A percentile compares a stretch with the other conserved stretches of the same genome.
phyloP scores from a whole-genome alignment of 805 yeast genomes.

The Saturnispora serradocipensis region DNA sequence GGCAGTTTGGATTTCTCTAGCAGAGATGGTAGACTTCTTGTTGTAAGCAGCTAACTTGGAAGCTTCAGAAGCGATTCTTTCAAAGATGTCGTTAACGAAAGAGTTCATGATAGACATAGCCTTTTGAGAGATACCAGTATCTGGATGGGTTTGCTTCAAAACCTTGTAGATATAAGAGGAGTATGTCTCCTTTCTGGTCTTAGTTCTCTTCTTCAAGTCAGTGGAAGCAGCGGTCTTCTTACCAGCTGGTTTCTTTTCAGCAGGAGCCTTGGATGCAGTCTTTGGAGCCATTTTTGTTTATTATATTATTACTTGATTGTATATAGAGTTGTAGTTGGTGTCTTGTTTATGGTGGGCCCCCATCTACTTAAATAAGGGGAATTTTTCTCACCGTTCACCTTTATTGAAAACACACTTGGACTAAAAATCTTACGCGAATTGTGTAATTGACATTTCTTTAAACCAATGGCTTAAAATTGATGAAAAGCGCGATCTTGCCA shows the following conservation, averaged over 20 bases:
- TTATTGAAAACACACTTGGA: not conserved
- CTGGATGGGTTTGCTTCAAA: conserved; percentile 98
- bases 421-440: not conserved
- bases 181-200: conserved; percentile 96
- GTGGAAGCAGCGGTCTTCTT: conserved; percentile 73
- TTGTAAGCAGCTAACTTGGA: conserved; percentile 98
- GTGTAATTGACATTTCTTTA: not conserved
- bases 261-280: conserved; percentile 94
- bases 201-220: conserved; percentile 84
- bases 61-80: conserved; percentile 96
- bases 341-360: not conserved
- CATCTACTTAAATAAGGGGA: conserved; percentile 1
- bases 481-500: conserved; percentile 8
- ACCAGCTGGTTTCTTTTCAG: conserved; percentile 89
- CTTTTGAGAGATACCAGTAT: conserved; percentile 97
- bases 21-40: conserved; percentile 95
- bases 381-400: not conserved
- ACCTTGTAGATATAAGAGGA: conserved; percentile 98
- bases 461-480: not conserved
- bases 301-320: not conserved
- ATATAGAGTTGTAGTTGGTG: not conserved
- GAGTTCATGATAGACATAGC: conserved; percentile 99
- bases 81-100: conserved; percentile 94
- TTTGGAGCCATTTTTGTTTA: conserved; percentile 51
- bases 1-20: conserved; percentile 98